A percentile compares a stretch with the other conserved stretches of the same genome.
These are phyloP conservation scores for Echites panduratus DNA, from an alignment of 257 asterid species.

Conservation along the genomic window DNA sequence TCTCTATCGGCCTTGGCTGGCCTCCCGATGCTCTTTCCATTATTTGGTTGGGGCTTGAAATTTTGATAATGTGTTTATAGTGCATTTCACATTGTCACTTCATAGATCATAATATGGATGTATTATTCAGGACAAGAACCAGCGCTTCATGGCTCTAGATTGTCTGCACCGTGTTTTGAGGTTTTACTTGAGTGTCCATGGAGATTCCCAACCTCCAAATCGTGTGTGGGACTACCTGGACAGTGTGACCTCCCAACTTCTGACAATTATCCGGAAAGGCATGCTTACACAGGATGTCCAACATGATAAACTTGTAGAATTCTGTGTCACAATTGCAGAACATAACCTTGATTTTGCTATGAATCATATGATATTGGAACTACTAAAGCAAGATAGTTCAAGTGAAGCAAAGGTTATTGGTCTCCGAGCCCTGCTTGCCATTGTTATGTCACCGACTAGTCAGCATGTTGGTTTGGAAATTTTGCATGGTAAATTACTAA, in stretches of 20 bases:
- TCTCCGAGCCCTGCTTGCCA: slow-evolving; percentile 97
- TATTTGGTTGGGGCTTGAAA: background rate
- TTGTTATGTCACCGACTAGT: slow-evolving; percentile 94
- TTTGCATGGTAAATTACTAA: slow-evolving; percentile 66
- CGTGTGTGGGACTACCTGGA: slow-evolving; percentile 99
- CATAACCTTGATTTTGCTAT: slow-evolving; percentile 98
- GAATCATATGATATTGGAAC: slow-evolving; percentile 90
- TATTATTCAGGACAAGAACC: slow-evolving; percentile 83
- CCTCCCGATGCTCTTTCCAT: background rate
- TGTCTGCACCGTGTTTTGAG: slow-evolving; percentile 94
- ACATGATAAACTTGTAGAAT: slow-evolving; percentile 95
- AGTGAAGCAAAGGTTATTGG: slow-evolving; percentile 98
- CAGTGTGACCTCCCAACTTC: slow-evolving; percentile 97
- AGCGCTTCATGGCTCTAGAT: slow-evolving; percentile 97
- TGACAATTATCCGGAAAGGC: slow-evolving; percentile 83
- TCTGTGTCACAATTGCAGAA: slow-evolving; percentile 95
- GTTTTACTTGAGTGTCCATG: slow-evolving; percentile 93
- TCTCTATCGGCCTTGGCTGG: background rate
- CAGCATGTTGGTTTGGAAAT: slow-evolving; percentile 94
- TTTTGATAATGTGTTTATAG: background rate
- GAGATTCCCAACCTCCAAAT: slow-evolving; percentile 80
- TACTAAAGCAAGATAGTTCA: slow-evolving; percentile 96
- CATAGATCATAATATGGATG: slow-evolving; percentile 14
- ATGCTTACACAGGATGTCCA: slow-evolving; percentile 97
- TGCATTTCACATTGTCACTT: slow-evolving; percentile 8